Evolutionary conservation across 2,329 filamentous ascomycete genomes (phyloP).

Genomic region (Sporothrix luriei): DNA sequence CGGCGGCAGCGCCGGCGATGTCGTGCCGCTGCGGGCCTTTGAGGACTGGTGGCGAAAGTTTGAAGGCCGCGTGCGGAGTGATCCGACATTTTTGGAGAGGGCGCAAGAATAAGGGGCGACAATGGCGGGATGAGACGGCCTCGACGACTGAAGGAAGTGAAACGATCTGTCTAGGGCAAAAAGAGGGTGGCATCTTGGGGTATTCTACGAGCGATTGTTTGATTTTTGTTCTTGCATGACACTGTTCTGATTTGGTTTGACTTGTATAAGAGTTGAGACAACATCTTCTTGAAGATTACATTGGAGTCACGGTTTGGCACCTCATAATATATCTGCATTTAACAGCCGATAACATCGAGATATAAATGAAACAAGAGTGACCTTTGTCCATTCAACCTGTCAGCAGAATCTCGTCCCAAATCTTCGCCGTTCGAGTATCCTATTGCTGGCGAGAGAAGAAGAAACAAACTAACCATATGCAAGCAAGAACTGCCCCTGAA

Average conservation of each 20-base stretch:
- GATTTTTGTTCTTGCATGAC: slow-evolving; percentile 3
- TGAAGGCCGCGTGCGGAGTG: slow-evolving; percentile 78
- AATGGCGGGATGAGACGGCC: too few relatives aligned
- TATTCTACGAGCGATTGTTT: slow-evolving; percentile 11
- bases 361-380: background rate
- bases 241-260: background rate
- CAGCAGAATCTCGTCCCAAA: background rate
- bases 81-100: slow-evolving; percentile 86
- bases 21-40: slow-evolving; percentile 92
- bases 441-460: background rate
- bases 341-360: too few relatives aligned
- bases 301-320: background rate
- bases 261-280: background rate
- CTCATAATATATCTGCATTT: background rate
- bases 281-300: background rate
- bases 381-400: slow-evolving; percentile 11
- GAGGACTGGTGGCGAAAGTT: slow-evolving; percentile 99
- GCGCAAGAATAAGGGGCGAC: slow-evolving; percentile 32
- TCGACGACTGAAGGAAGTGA: too few relatives aligned
- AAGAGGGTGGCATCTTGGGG: background rate
- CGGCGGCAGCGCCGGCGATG: slow-evolving; percentile 65
- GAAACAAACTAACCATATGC: background rate
- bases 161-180: too few relatives aligned
- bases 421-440: slow-evolving; percentile 16
- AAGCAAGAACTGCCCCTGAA: background rate